Conservation (phyloP, 164 flowering plant species). For the Magnolia changhungtana region DNA sequence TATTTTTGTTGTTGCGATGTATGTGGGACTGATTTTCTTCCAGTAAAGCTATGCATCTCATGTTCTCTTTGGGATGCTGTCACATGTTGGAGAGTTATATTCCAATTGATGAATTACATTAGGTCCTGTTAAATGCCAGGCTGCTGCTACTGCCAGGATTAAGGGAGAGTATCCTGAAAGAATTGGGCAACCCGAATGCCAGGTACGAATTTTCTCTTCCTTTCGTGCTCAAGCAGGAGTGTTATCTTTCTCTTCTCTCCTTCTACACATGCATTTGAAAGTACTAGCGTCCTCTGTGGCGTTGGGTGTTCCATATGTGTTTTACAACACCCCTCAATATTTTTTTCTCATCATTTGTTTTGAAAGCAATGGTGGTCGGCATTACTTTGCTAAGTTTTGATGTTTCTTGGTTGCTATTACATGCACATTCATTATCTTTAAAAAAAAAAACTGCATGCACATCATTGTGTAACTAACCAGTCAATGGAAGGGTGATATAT, state of each 20-base stretch:
- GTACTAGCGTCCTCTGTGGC: background rate
- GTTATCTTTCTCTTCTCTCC: background rate
- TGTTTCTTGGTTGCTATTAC: no score
- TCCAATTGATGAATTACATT: conserved; percentile 10
- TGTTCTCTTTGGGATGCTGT: background rate
- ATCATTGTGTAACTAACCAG: no score
- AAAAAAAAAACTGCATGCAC: no score
- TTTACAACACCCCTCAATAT: no score
- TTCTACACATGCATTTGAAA: background rate
- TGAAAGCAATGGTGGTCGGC: no score
- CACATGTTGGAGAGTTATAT: background rate
- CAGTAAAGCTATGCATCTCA: background rate
- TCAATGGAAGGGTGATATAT: no score
- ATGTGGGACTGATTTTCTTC: background rate
- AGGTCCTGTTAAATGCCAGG: conserved; percentile 44
- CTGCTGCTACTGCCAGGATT: conserved; percentile 80
- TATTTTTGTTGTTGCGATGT: background rate
- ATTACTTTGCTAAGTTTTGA: no score
- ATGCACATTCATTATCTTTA: no score
- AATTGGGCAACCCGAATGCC: conserved; percentile 94
- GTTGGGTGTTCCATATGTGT: no score
- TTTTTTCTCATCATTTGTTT: no score
- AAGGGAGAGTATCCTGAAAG: conserved; percentile 95
- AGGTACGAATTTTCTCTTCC: conserved; percentile 41
- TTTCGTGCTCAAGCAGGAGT: background rate